phyloP scores from a whole-genome alignment of 257 asterid genomes.

The Datura wrightii region DNA sequence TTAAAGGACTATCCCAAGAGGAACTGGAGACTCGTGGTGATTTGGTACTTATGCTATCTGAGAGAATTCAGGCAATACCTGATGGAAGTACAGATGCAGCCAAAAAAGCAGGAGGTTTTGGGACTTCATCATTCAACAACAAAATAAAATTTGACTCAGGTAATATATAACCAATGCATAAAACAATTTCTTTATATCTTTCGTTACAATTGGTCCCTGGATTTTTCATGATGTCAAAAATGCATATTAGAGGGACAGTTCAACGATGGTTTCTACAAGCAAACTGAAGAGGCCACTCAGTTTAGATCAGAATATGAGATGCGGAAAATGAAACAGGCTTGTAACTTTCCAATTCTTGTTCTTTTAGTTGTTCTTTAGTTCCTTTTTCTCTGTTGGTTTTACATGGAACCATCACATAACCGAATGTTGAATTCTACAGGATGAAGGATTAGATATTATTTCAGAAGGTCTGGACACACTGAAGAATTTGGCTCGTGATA shows the following conservation, averaged over 20 bases:
- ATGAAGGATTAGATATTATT: conserved; percentile 80
- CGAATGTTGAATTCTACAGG: conserved; percentile 49
- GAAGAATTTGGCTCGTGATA: conserved; percentile 80
- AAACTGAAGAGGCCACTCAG: conserved; percentile 68
- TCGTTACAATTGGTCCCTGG: background rate
- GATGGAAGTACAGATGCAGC: conserved; percentile 53
- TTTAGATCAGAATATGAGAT: conserved; percentile 80
- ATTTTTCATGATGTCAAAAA: background rate
- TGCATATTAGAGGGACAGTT: conserved; percentile 57
- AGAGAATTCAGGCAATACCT: conserved; percentile 72
- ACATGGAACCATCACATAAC: background rate
- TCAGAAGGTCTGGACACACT: conserved; percentile 77
- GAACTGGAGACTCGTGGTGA: conserved; percentile 74
- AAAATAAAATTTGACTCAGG: conserved; percentile 74
- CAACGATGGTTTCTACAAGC: conserved; percentile 59
- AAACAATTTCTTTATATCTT: background rate
- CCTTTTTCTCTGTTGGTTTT: background rate
- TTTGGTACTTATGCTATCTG: conserved; percentile 68
- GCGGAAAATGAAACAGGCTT: conserved; percentile 94
- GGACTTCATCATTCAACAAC: conserved; percentile 58
- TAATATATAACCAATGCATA: conserved; percentile 31
- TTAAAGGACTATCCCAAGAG: conserved; percentile 70
- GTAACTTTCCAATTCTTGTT: conserved; percentile 45
- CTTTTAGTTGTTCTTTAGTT: background rate
- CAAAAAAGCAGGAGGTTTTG: conserved; percentile 55